Percentiles rank a stretch among this genome's conserved stretches.
Conservation (phyloP, 2,329 filamentous ascomycete genomes). For the Apiospora sp. region DNA sequence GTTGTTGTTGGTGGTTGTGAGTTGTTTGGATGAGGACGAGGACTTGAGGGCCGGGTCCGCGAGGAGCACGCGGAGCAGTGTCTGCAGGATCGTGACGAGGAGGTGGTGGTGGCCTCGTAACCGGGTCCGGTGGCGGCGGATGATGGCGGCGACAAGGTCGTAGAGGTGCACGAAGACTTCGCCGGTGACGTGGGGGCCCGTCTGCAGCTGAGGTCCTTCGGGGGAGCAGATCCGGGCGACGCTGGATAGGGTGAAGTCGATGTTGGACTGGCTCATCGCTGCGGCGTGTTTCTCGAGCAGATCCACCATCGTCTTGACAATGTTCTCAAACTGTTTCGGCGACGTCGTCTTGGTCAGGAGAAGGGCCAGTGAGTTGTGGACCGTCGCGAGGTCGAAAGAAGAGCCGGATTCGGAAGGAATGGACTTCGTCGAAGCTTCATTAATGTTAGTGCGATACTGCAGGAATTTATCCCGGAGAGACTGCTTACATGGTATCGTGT, state of each 20-base stretch:
- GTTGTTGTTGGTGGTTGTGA: neutral
- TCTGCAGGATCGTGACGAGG: constrained; percentile 60
- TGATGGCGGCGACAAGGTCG: constrained; percentile 62
- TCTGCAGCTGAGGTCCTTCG: constrained; percentile 32
- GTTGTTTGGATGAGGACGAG: constrained; percentile 28
- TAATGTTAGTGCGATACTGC: neutral
- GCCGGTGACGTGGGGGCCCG: constrained; percentile 40
- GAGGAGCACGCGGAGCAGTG: constrained; percentile 63
- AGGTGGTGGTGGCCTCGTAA: constrained; percentile 70
- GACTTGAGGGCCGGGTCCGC: constrained; percentile 40
- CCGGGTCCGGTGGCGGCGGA: constrained; percentile 67
- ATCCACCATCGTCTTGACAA: constrained; percentile 40
- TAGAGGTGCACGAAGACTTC: constrained; percentile 57
- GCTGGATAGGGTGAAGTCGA: constrained; percentile 60
- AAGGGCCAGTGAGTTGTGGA: constrained; percentile 37
- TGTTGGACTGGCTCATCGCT: constrained; percentile 65
- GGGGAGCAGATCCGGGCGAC: constrained; percentile 47
- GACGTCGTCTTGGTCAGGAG: constrained; percentile 35
- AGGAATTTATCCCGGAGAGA: too few species aligned
- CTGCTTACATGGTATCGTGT: constrained; percentile 26
- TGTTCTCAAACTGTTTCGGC: constrained; percentile 38
- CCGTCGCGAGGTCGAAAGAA: constrained; percentile 36
- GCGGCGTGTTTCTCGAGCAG: constrained; percentile 60
- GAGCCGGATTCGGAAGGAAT: neutral
- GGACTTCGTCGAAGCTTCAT: neutral